These are phyloP conservation scores for Anthoceros angustus DNA, from an alignment of 225 moss, liverwort and hornwort genomes.

Conservation along the genomic window DNA sequence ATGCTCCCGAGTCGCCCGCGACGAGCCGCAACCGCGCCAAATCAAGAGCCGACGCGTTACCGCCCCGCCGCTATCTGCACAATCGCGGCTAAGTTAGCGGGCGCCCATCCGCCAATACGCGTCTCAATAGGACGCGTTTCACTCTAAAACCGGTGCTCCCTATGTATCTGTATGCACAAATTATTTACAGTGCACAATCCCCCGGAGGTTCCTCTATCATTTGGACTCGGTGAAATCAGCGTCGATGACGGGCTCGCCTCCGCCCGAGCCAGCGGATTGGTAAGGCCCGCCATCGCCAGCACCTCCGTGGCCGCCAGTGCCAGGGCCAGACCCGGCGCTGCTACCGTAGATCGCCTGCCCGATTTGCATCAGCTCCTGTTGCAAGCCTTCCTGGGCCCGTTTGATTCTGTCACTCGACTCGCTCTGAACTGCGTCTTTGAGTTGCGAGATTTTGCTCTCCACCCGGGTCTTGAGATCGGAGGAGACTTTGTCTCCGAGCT, in stretches of 20 bases:
- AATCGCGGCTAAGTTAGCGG: too few relatives aligned
- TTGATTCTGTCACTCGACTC: slow-evolving; percentile 27
- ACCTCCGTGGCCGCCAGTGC: slow-evolving; percentile 12
- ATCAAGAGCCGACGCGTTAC: too few relatives aligned
- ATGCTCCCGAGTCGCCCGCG: too few relatives aligned
- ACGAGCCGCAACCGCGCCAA: too few relatives aligned
- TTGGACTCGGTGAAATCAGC: slow-evolving; percentile 31
- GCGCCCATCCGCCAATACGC: too few relatives aligned
- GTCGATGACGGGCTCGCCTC: slow-evolving; percentile 31
- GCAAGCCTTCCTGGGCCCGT: slow-evolving; percentile 28
- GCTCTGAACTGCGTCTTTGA: slow-evolving; percentile 20
- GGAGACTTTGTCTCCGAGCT: slow-evolving; percentile 40
- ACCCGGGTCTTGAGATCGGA: slow-evolving; percentile 27
- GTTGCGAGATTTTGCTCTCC: slow-evolving; percentile 24
- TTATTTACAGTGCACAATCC: not conserved
- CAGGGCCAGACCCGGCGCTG: slow-evolving; percentile 19
- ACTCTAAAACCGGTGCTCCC: too few relatives aligned
- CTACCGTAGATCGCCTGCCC: slow-evolving; percentile 35
- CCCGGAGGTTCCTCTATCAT: not conserved
- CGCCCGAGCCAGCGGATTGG: slow-evolving; percentile 8
- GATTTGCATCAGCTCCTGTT: slow-evolving; percentile 40
- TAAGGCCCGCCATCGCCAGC: slow-evolving; percentile 11
- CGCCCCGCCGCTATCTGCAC: too few relatives aligned
- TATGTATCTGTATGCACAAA: too few relatives aligned
- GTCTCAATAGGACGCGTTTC: too few relatives aligned